Evolutionary conservation across 768 basidiomycete species (phyloP), one percentile per base, ranked within the genome.

Genomic region (Tylopilus rubrobrunneus): DNA sequence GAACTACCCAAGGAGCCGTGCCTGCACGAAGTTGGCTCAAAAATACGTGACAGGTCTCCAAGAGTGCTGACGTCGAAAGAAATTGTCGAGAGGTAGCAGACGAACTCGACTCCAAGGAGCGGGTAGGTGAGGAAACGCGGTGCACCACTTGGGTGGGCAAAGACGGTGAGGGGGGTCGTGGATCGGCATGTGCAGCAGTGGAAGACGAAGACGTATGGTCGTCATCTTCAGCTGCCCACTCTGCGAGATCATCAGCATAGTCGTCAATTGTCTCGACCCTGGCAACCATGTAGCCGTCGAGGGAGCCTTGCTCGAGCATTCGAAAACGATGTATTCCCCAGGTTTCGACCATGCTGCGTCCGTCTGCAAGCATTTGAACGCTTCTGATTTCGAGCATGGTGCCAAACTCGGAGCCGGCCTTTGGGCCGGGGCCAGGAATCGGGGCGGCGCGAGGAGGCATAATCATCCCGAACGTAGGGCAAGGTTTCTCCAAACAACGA

Each of bases 391-490:
- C 84, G 49, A 98, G 79, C 86, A 98, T 95, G 39, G 94, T 98
- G 5, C 96, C 96, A 70, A 88, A 99, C 55, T 92, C 68, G 34
- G 57, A 54, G 43, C 68, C 66, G 12, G 55, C 36, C 5, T 46
- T 56, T 29, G 64, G 14, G 17, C 62, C 62, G 39, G 62, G 62
- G 49, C 56, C 60, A 11, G 54, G 39, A 25, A 62, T 56, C 8
- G 65, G 67, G 3, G 72, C 66, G 1, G 75, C 70, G 23, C 73
- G 66, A 21, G 80, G 76, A 14, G 89, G 85, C 74, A 96, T 85
- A 63, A 97, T 81, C 91, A 98, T 98, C 36, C 96, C 96, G 70
- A 98, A 97, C 23, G 78, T 76, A n/a, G 90, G 90, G 41, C 74
- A 74, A 5, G 81, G 75, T 15, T 79, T 83, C 62, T 92, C 86